A percentile compares a stretch with the other conserved stretches of the same genome.
phyloP scores from a whole-genome alignment of 257 asterid species.

The Anisodus acutangulus region DNA sequence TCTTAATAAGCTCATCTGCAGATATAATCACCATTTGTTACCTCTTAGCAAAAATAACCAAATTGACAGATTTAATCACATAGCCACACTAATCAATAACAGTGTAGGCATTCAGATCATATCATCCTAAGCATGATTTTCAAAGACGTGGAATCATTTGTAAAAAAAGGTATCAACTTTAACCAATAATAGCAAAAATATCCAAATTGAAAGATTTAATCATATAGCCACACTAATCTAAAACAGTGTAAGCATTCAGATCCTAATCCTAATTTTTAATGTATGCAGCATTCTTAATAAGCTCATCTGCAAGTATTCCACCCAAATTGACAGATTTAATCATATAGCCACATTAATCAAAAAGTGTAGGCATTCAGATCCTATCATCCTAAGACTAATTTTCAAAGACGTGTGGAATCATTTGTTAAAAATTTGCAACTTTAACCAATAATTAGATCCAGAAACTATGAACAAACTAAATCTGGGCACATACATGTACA shows the following conservation, averaged over 20 bases:
- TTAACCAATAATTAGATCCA: neutral
- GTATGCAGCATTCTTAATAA: too few species aligned
- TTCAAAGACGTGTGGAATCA: neutral
- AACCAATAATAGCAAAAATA: neutral
- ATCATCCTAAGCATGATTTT: too few species aligned
- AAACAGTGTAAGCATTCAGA: neutral
- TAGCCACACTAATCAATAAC: too few species aligned
- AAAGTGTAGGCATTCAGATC: neutral
- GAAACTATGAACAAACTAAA: neutral
- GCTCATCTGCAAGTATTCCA: neutral
- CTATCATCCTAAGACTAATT: neutral
- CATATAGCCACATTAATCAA: too few species aligned
- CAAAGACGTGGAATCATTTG: too few species aligned
- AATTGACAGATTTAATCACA: too few species aligned
- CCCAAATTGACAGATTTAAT: too few species aligned
- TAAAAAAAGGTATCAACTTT: too few species aligned
- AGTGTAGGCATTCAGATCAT: too few species aligned
- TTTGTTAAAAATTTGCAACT: neutral
- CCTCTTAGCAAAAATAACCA: neutral
- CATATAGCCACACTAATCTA: neutral
- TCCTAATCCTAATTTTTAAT: neutral
- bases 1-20: conserved; percentile 35
- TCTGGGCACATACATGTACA: neutral
- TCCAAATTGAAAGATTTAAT: neutral
- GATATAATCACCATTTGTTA: too few species aligned